Base-by-base conservation (phyloP, 1,284 basidiomycete genomes). In the Cryptococcus neoformans region DNA sequence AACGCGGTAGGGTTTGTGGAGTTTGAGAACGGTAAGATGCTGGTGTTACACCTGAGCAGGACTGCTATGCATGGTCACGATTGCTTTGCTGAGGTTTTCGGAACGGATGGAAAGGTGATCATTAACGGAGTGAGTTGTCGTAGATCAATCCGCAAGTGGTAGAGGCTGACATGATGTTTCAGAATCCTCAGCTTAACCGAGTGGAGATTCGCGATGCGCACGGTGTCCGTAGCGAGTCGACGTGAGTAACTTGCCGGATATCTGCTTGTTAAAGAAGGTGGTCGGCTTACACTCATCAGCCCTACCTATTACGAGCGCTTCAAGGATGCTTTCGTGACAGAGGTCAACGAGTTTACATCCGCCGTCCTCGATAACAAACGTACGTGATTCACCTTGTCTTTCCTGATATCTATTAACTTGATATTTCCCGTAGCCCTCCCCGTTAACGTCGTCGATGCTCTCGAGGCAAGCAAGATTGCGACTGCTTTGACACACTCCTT, bases 281-380 rank as follows among this genome's bases (percentile, higher is more conserved):
- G 21, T 21, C 21, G 21, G 21, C 21, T 21, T 21, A 21, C 21
- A 21, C 21, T 21, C 21, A 7, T 14, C 14, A 56, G 55, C 34
- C 57, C 51, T n/a, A 56, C 54, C 4, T 55, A 53, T 69, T 69
- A 55, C 28, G 58, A 59, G 21, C 46, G 58, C n/a, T 59, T 59
- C 65, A 44, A 54, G 36, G 64, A 69, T 44, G 68, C 71, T 5
- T 73, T 73, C 46, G 66, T 68, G 34, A 57, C 46, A 46, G 71
- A 73, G 54, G 55, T 66, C 42, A 59, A 60, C 14, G 58, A 53
- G 8, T 59, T 59, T 34, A 56, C 55, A 14, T 51, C 56, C 28
- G 46, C 47, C 7, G 54, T 56, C 9, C 41, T 56, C 37, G 58
- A 60, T 16, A 45, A 60, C 45, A 57, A 53, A 21, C 51, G 55